Base-by-base conservation (phyloP, 1,284 basidiomycete species). In the Sphagnurus paluster region DNA sequence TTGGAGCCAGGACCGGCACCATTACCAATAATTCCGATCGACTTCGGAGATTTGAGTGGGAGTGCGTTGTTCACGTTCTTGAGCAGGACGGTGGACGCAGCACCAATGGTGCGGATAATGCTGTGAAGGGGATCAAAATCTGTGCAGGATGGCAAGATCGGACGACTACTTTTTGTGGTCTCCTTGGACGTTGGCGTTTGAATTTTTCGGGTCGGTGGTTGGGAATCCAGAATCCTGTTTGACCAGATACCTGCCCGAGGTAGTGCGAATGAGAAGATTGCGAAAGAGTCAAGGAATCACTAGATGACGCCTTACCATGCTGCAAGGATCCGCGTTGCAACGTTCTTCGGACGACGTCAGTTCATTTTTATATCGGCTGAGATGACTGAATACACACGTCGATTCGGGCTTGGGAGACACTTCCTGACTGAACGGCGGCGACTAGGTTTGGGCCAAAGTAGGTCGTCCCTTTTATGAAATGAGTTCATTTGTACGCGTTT, bases 1-100 rank as follows among this genome's bases (percentile, higher is more conserved):
- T 72, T 69, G 16, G 56, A 76, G 0, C 46, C 46, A 35, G 89
- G 87, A 1, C 82, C 87, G 17, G 88, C 82, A 62, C 90, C 90
- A 30, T 82, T 74, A 3, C 75, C 82, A 45, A 87, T 73, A 25
- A 92, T 55, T 0, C 79, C 76, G 21, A 91, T 68, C 38, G 64
- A 79, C 37, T 75, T 68, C 20, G 80, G 76, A 47, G 72, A 77
- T 48, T 74, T 71, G 38, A 93, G 68, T 0, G 91, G 90, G 10
- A 93, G 70, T 1, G 80, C 76, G 13, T n/a, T 33, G 14, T 28
- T 28, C 5, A 28, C 14, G 25, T 39, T 39, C 24, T 39, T 39
- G 21, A 39, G 38, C 8, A 39, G 24, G 7, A 39, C 38, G 38
- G 38, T 39, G 16, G 16, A 19, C 16, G 38, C 38, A 0, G 38